Evolutionary conservation across 352 stramenopile genomes (phyloP), one percentile per base, ranked within the genome.

Genomic region (Globisporangium splendens): DNA sequence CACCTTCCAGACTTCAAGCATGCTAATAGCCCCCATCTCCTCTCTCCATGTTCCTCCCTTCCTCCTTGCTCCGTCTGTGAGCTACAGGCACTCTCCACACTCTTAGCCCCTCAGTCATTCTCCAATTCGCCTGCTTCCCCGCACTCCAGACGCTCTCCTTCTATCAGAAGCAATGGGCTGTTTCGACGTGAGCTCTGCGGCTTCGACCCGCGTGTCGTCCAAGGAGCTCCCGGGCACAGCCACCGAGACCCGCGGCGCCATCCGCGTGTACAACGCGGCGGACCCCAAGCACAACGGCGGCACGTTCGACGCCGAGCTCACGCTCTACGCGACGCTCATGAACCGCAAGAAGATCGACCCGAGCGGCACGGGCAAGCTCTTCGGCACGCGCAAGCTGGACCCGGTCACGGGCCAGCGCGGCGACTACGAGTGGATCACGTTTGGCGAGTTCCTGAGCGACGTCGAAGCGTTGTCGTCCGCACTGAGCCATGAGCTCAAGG

Each of bases 341-440:
- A 47, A 71, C 13, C 69, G 73, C 11, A 63, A 66, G 22, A 59
- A 69, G 49, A 57, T 81, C 21, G 74, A 86, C 62, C 24, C 24
- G 24, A 59, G 82, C 17, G 78, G 79, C 63, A 74, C 68, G 50
- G 70, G 76, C 50, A 69, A 53, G 22, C 78, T 86, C 28, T 88
- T 89, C 38, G 82, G 82, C 15, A 79, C 65, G 68, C 78, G 78
- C n/a, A 65, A 69, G 43, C 56, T 60, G 20, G 74, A 87, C 56
- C 59, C 73, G 0, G 49, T 51, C 3, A 86, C 66, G 14, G 66
- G 69, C 3, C 54, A 75, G 43, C 55, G 64, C 0, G 81, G 81
- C 1, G 52, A 56, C 0, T 91, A 76, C 52, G 69, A 75, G 46
- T 91, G 78, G 76, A 54, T 86, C 35, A 89, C 76, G 22, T 81